Conservation (phyloP, 306 rosid species). For the Lathyrus aphaca region DNA sequence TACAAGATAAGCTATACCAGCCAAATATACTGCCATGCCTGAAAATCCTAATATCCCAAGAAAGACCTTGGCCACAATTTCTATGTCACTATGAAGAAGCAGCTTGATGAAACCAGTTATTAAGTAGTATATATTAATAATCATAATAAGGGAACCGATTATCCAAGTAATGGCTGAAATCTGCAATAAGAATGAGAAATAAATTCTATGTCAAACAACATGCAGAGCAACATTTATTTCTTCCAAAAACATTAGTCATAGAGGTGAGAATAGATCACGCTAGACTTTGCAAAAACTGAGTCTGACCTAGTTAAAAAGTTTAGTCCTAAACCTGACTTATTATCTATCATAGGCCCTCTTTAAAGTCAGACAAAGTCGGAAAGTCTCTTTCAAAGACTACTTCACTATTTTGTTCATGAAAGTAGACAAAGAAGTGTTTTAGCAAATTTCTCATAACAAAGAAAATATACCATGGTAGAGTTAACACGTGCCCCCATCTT, state of each 20-base stretch:
- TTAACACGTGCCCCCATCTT: constrained; percentile 90
- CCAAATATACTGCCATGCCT: constrained; percentile 74
- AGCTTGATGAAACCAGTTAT: constrained; percentile 66
- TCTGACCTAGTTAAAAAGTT: no score
- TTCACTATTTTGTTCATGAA: no score
- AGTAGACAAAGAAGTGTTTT: no score
- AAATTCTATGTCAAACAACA: constrained; percentile 30
- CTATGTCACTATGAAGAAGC: constrained; percentile 64
- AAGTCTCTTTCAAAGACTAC: no score
- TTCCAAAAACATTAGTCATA: not conserved
- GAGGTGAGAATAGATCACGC: no score
- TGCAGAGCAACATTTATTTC: not conserved
- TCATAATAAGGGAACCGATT: constrained; percentile 67
- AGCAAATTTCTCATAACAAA: no score
- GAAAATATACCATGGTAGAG: constrained; percentile 60
- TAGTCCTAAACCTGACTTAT: no score
- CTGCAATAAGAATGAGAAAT: constrained; percentile 51
- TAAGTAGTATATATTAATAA: constrained; percentile 78
- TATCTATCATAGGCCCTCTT: no score
- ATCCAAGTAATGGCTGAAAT: constrained; percentile 77
- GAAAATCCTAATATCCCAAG: constrained; percentile 83
- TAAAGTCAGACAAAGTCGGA: no score
- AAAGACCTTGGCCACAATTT: constrained; percentile 56
- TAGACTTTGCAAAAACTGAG: no score
- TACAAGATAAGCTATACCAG: constrained; percentile 74